These are phyloP conservation scores for Citrus inodora DNA, from an alignment of 345 rosid species.

Conservation along the genomic window DNA sequence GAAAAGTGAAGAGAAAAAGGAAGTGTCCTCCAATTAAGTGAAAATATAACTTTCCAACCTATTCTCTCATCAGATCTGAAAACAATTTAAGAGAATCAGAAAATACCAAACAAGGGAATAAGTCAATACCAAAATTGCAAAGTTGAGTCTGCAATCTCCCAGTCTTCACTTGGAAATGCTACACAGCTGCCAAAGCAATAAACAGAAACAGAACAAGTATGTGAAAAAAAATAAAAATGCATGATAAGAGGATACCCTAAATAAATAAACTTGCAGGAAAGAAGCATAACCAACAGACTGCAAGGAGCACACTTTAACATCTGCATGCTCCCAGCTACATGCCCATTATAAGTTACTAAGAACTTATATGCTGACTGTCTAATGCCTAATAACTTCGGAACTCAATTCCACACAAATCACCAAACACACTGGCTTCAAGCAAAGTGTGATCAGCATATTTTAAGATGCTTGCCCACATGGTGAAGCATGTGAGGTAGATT, in stretches of 20 bases:
- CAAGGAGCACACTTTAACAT: background rate
- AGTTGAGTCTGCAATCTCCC: constrained; percentile 99
- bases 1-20: background rate
- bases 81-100: background rate
- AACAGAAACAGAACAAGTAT: constrained; percentile 9
- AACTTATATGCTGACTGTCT: background rate
- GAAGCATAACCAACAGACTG: background rate
- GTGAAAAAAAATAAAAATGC: background rate
- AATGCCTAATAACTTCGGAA: background rate
- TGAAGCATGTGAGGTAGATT: background rate
- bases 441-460: background rate
- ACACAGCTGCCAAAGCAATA: constrained; percentile 59
- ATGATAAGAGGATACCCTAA: background rate
- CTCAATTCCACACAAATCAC: background rate
- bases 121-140: constrained; percentile 82
- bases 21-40: background rate
- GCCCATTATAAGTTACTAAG: background rate
- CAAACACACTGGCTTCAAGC: background rate
- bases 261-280: background rate
- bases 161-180: constrained; percentile 87
- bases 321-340: background rate
- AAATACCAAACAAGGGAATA: constrained; percentile 4
- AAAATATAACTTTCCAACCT: background rate
- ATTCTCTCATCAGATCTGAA: background rate
- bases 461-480: background rate